Evolutionary conservation across 129 eudicot species (phyloP), one percentile per base, ranked within the genome.

Genomic region (Flaveria brownii): DNA sequence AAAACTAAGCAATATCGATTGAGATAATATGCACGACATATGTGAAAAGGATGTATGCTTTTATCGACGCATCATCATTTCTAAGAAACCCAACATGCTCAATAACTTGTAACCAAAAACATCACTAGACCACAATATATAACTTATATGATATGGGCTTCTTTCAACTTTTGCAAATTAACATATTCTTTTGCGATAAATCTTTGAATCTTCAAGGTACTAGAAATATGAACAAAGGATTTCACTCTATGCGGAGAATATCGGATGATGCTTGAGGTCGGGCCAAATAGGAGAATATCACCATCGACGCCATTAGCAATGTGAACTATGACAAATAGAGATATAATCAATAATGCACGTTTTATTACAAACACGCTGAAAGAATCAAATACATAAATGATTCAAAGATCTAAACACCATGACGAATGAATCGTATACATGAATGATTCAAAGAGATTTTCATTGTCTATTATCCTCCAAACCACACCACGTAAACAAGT

Each of bases 281-380:
- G 59, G 11, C 52, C 51, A 33, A 41, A 73, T 56, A 7, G 22
- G 52, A 50, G 77, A 82, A 42, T 66, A 87, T 70, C 39, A 90
- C 90, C 96, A 85, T 87, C 84, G 87, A 60, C 23, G 88, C 90
- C 96, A 87, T 87, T 84, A 90, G 87, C 60, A 90, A 77, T 43
- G 88, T 87, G 82, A 85, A 90, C 88, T 90, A 86, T 82, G 50
- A 70, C n/a, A 50, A 14, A 50, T 9, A 67, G 12, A 59, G 54
- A 26, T 54, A 54, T 13, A 50, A 9, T 50, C 1, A 50, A 9
- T 50, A 50, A 50, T 1, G n/a, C 0, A 6, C 17, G 60, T 17
- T 54, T 16, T 5, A 16, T 54, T 9, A 16, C 0, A 36, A 36
- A 36, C 41, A 4, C 6, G 0, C 4, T 1, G 18, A 22, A n/a